phyloP scores from a whole-genome alignment of 148 eudicot genomes.

The Pharnaceum exiguum region DNA sequence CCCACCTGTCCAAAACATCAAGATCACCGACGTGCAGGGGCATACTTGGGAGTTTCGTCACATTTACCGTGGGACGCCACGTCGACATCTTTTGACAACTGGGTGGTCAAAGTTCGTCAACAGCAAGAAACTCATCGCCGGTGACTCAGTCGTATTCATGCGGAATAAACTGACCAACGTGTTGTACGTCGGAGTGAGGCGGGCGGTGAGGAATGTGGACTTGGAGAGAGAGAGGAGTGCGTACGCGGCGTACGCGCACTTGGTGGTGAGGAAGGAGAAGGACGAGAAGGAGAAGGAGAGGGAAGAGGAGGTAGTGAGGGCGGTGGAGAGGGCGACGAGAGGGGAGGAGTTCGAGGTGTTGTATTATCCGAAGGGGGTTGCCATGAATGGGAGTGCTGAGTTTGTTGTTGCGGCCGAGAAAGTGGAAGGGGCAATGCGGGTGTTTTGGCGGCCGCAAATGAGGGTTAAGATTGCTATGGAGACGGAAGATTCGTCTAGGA shows the following conservation, averaged over 20 bases:
- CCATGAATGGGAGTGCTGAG: too few species aligned
- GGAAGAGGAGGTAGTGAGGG: conserved; percentile 41
- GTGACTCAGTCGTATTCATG: conserved; percentile 70
- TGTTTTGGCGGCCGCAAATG: conserved; percentile 43
- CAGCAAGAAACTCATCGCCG: conserved; percentile 52
- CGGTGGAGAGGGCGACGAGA: conserved; percentile 39
- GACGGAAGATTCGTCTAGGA: conserved; percentile 48
- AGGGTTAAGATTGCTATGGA: conserved; percentile 61
- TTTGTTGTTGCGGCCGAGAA: conserved; percentile 68
- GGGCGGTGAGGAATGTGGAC: conserved; percentile 23
- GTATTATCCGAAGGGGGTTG: conserved; percentile 55
- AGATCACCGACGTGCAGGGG: conserved; percentile 41
- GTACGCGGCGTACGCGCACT: neutral
- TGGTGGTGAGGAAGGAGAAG: conserved; percentile 22
- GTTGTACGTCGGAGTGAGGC: conserved; percentile 52
- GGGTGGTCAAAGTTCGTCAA: conserved; percentile 93
- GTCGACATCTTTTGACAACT: conserved; percentile 74
- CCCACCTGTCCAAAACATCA: conserved; percentile 64
- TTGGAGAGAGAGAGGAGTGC: neutral
- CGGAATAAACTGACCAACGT: conserved; percentile 18
- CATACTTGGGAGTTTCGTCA: conserved; percentile 59
- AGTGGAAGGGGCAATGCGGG: conserved; percentile 35
- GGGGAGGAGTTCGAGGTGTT: conserved; percentile 60
- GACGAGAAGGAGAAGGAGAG: conserved; percentile 28
- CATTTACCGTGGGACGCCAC: conserved; percentile 78